phyloP scores from a whole-genome alignment of 1,284 basidiomycete genomes.

The Boletus sp. region DNA sequence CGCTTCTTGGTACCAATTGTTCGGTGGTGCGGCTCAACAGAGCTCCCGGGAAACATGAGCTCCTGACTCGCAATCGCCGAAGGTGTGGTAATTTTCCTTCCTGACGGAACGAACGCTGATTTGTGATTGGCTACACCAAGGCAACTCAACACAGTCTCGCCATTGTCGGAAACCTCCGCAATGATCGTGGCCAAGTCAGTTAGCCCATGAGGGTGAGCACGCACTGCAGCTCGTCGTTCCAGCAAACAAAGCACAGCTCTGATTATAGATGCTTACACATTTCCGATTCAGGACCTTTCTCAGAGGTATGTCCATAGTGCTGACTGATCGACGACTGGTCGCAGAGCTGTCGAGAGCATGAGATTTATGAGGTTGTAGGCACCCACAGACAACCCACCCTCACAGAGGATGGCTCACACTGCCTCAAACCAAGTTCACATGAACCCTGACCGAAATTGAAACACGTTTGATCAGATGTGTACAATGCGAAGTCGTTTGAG shows the following conservation, averaged over 20 bases:
- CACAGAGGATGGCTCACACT: constrained; percentile 3
- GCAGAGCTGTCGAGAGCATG: constrained; percentile 4
- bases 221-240: neutral
- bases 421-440: constrained; percentile 5
- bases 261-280: constrained; percentile 5
- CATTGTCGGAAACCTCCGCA: constrained; percentile 19
- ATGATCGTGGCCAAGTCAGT: constrained; percentile 33
- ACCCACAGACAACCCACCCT: constrained; percentile 16
- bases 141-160: constrained; percentile 13
- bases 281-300: constrained; percentile 12
- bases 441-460: neutral
- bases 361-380: neutral
- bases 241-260: constrained; percentile 21
- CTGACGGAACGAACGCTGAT: constrained; percentile 16
- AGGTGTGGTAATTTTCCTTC: constrained; percentile 6
- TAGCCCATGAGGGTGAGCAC: neutral
- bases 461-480: constrained; percentile 1
- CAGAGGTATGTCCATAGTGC: constrained; percentile 4
- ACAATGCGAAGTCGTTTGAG: neutral
- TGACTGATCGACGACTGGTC: constrained; percentile 13
- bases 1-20: constrained; percentile 23
- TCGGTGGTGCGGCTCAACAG: constrained; percentile 19
- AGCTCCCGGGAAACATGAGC: constrained; percentile 23
- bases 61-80: constrained; percentile 16
- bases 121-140: constrained; percentile 23